Base-by-base conservation (phyloP, 2,329 filamentous ascomycete genomes). In the Aureobasidium sp. region DNA sequence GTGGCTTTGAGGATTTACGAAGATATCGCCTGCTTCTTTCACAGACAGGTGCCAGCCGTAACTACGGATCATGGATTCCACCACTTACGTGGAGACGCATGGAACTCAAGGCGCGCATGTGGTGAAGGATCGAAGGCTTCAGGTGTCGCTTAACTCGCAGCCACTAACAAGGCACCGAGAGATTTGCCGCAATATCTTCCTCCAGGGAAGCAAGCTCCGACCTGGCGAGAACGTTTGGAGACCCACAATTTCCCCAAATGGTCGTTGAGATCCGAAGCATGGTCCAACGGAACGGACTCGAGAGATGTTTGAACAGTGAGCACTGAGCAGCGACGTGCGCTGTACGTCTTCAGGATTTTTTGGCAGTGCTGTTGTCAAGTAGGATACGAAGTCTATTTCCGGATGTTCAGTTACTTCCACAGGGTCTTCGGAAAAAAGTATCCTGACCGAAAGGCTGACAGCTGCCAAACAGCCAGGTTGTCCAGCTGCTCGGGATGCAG, bases 161-260 rank as follows among this genome's bases (percentile, higher is more conserved):
- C 34, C 49, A 21, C 47, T 21, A 21, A 21, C 11, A 49, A 32
- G 32, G 27, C 29, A 34, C 50, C 27, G 53, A 45, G 11, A 41
- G 36, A 57, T 57, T 36, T 27, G 16, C 21, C 9, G 42, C 21
- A 21, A 21, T 21, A 21, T 45, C 1, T 25, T 27, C 32, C 21
- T 27, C 21, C 50, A 21, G 21, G 14, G 9, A 10, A 4, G 8
- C 8, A 34, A 27, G 5, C 21, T 45, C 27, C 25, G 39, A 36
- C 14, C 3, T 44, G 53, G 29, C 53, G 53, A 57, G 39, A 57
- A 44, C 53, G n/a, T 44, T 25, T 9, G 3, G 8, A 21, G 53
- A 57, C 39, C 53, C 53, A 57, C 53, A 41, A 14, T 50, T 57
- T n/a, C 53, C 41, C 53, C 41, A 21, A 45, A 27, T 57, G 29